phyloP scores from a whole-genome alignment of 2,329 filamentous ascomycete species.

The Hypoxylon sp. region DNA sequence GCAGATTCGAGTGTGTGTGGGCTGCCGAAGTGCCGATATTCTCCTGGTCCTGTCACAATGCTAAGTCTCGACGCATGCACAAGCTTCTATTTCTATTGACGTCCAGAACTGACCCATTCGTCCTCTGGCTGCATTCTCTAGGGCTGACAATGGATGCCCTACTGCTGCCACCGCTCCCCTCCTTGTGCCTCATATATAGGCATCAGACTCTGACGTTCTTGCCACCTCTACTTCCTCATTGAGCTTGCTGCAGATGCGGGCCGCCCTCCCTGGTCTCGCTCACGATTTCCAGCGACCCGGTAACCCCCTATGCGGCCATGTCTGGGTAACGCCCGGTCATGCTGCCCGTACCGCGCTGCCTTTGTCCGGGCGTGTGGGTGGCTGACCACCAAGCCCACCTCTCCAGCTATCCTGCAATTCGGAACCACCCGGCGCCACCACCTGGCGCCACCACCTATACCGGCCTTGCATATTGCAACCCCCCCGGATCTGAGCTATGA shows the following conservation, averaged over 20 bases:
- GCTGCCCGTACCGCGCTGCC: constrained; percentile 5
- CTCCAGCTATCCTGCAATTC: constrained; percentile 29
- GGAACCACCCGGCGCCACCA: constrained; percentile 34
- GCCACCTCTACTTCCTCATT: constrained; percentile 41
- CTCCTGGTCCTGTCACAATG: not conserved
- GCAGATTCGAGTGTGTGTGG: not conserved
- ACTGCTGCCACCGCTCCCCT: too few species aligned
- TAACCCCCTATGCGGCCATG: constrained; percentile 32
- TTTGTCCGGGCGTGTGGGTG: constrained; percentile 13
- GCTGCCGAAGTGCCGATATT: not conserved
- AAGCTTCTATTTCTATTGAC: not conserved
- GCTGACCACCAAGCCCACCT: constrained; percentile 24
- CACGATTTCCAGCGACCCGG: constrained; percentile 36
- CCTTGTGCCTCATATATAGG: not conserved
- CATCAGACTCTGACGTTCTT: constrained; percentile 27
- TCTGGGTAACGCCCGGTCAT: constrained; percentile 7
- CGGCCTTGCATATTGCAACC: constrained; percentile 38
- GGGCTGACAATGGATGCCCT: constrained; percentile 7
- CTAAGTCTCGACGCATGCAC: not conserved
- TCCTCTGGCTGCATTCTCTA: not conserved
- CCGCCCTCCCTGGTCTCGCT: constrained; percentile 27
- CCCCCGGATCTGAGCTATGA: constrained; percentile 34
- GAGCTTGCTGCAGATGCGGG: constrained; percentile 42
- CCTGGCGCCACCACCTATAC: constrained; percentile 28
- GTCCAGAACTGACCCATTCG: not conserved